Percentiles rank a stretch among this genome's conserved stretches.
phyloP scores from a whole-genome alignment of 371 early-diverging fungal species.

The Batrachochytrium dendrobatidis region DNA sequence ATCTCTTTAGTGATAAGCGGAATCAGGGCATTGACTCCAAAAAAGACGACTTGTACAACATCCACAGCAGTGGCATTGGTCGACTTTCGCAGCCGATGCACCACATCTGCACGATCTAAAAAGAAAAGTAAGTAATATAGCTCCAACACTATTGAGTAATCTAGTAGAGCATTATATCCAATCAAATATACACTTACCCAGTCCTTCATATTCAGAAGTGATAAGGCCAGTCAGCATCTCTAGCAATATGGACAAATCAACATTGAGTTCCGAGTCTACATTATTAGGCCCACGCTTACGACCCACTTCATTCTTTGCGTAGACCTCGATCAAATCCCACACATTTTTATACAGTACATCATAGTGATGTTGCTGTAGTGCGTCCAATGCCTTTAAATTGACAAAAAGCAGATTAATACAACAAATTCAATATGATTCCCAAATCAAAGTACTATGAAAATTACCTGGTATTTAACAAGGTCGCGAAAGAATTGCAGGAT shows the following conservation, averaged over 20 bases:
- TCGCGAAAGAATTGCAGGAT: constrained; percentile 54
- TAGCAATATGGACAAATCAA: constrained; percentile 59
- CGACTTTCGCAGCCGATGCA: constrained; percentile 7
- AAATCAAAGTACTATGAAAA: not conserved
- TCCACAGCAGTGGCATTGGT: constrained; percentile 24
- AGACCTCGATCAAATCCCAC: constrained; percentile 41
- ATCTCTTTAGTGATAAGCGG: constrained; percentile 66
- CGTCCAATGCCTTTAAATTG: constrained; percentile 34
- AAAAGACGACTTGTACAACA: constrained; percentile 62
- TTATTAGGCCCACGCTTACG: constrained; percentile 47
- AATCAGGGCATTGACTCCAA: constrained; percentile 57
- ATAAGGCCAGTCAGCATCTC: constrained; percentile 53
- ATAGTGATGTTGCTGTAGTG: constrained; percentile 35
- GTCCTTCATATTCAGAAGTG: constrained; percentile 52
- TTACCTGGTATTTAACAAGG: constrained; percentile 43
- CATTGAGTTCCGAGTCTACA: constrained; percentile 59
- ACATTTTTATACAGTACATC: constrained; percentile 42
- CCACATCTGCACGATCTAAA: constrained; percentile 8
- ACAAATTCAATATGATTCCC: not conserved
- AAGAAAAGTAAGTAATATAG: constrained; percentile 1
- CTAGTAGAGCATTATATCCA: not conserved
- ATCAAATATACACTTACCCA: constrained; percentile 24
- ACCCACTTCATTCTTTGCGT: constrained; percentile 49
- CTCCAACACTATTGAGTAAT: not conserved
- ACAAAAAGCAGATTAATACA: no score